These are phyloP conservation scores for Ceratocystis destructans DNA, from an alignment of 2,329 filamentous ascomycete species.

Conservation along the genomic window DNA sequence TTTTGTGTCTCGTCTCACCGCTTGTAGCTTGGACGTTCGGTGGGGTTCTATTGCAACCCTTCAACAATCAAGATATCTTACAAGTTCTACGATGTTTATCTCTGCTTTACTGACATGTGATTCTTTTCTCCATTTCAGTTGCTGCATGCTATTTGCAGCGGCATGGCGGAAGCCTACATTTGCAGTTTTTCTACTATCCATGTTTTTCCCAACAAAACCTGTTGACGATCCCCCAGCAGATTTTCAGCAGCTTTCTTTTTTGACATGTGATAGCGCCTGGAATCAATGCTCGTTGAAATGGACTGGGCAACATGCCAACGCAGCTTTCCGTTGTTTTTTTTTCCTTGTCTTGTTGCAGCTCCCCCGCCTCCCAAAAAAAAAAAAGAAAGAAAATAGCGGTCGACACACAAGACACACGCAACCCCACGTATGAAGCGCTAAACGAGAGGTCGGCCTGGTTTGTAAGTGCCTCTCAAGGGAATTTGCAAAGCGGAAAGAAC, in stretches of 20 bases:
- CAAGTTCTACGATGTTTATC: neutral
- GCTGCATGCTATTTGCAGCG: neutral
- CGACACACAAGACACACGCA: neutral
- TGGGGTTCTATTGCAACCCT: neutral
- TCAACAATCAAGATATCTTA: neutral
- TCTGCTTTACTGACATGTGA: neutral
- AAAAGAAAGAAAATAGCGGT: neutral
- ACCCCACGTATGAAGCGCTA: neutral
- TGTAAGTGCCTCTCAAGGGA: neutral
- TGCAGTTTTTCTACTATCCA: neutral
- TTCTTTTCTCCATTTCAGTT: neutral
- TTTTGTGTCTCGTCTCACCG: neutral
- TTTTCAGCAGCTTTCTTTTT: neutral
- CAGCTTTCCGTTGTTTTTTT: neutral
- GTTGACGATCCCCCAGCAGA: slow-evolving; percentile 4
- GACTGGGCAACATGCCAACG: neutral
- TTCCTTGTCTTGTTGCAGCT: neutral
- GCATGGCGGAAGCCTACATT: too few relatives aligned
- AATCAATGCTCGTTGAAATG: neutral
- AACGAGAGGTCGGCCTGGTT: neutral
- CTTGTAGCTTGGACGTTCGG: neutral
- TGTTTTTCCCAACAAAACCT: slow-evolving; percentile 1
- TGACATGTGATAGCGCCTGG: neutral
- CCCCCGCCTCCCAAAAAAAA: neutral
- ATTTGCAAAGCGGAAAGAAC: neutral